phyloP scores from a whole-genome alignment of 2,329 filamentous ascomycete species.

The Aspergillus sp. region DNA sequence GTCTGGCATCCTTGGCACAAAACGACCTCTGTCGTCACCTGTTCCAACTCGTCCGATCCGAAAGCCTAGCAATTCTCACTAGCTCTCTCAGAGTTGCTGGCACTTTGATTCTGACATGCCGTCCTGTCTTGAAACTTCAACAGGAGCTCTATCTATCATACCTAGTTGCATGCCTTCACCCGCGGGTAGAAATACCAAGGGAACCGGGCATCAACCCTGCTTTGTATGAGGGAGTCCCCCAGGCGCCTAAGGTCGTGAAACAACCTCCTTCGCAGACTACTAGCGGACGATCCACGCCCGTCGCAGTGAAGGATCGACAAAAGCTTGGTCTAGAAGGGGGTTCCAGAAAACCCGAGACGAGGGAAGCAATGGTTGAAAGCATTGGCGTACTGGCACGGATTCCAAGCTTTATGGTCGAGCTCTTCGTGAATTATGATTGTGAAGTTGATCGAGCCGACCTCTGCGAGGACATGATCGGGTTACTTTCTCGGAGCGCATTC shows the following conservation, averaged over 20 bases:
- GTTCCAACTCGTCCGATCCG: conserved; percentile 93
- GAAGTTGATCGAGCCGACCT: conserved; percentile 87
- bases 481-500: conserved; percentile 89
- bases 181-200: conserved; percentile 87
- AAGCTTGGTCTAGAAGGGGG: conserved; percentile 91
- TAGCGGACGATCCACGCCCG: conserved; percentile 85
- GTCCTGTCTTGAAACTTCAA: conserved; percentile 87
- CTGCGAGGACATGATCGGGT: conserved; percentile 91
- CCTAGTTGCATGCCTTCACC: conserved; percentile 88
- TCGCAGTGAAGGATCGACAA: conserved; percentile 87
- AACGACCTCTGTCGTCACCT: conserved; percentile 91
- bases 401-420: conserved; percentile 89
- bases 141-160: conserved; percentile 96
- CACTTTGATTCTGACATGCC: conserved; percentile 85
- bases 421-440: conserved; percentile 98
- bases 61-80: conserved; percentile 92
- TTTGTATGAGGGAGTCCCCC: conserved; percentile 89
- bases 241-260: conserved; percentile 84
- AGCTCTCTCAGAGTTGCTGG: conserved; percentile 90
- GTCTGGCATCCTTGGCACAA: conserved; percentile 81
- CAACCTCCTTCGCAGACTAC: conserved; percentile 69
- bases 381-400: conserved; percentile 89
- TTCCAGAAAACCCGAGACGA: conserved; percentile 85
- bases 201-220: conserved; percentile 88
- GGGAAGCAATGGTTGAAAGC: conserved; percentile 98